Conservation (phyloP, 208 protist genomes). For the Naegleria gruberi region DNA sequence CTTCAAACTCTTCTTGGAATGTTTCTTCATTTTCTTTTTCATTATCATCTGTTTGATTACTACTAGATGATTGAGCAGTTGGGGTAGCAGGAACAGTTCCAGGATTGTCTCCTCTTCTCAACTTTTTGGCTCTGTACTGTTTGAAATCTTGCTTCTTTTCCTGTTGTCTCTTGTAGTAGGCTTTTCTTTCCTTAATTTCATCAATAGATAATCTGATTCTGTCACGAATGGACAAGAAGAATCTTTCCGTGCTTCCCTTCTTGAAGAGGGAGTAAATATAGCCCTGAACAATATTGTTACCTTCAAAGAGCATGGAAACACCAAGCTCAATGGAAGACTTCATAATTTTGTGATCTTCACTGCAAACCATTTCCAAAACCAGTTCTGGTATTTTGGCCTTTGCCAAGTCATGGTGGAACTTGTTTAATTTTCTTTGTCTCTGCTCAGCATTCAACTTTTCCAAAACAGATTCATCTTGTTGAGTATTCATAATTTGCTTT, state of each 20-base stretch:
- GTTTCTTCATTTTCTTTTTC: too few species aligned
- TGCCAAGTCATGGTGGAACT: background rate
- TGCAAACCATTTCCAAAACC: background rate
- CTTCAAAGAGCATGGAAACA: background rate
- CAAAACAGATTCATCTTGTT: background rate
- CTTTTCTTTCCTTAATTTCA: background rate
- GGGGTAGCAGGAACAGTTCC: background rate
- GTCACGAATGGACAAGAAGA: background rate
- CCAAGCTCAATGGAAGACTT: background rate
- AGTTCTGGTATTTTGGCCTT: background rate
- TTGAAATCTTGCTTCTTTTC: background rate
- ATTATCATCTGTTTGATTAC: background rate
- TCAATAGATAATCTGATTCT: background rate
- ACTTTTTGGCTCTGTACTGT: background rate
- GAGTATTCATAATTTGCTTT: background rate
- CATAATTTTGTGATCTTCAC: background rate
- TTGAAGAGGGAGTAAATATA: background rate
- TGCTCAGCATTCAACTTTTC: background rate
- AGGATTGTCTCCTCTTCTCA: background rate
- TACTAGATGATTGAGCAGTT: background rate
- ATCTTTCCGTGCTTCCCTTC: background rate
- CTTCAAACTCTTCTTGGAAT: background rate
- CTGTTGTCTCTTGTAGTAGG: background rate
- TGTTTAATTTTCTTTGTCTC: background rate
- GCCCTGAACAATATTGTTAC: background rate